Base-by-base conservation (phyloP, 768 basidiomycete species). In the Lactifluus volemus region DNA sequence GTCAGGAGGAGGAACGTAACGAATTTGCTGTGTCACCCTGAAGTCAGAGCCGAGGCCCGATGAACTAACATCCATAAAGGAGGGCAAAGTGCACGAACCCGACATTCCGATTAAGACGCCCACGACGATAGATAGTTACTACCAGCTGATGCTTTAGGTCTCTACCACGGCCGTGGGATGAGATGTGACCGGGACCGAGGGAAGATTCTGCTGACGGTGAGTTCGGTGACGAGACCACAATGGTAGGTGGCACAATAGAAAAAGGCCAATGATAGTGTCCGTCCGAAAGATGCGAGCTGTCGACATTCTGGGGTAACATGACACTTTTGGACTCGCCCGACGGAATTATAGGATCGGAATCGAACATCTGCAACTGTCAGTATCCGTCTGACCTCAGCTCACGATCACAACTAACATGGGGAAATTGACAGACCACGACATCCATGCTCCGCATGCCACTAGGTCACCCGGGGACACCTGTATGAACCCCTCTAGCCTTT, bases 51-150 rank as follows among this genome's bases (percentile, higher is more conserved):
- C 41, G 49, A 47, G 7, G 30, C 14, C 29, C 11, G 15, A 44
- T 57, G 19, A 44, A 58, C n/a, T 25, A 51, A 49, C n/a, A 0
- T 29, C 36, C n/a, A 53, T 17, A 6, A 11, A 15, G 48, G 29
- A 34, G 32, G n/a, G 38, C 7, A 7, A 38, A 39, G 38, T 48
- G 5, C 11, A 63, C 63, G 36, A 36, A 63, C 63, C 34, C 50
- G 11, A 56, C 45, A 47, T 64, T 62, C 38, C 21, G 39, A 9
- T 36, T 57, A 36, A 49, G 38, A 39, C 55, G 63, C 10, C 55
- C 51, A 38, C 54, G 55, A 41, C 63, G 60, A 56, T 36, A 49
- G n/a, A 62, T 32, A 15, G 55, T 62, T 17, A 63, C 60, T 14
- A 41, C n/a, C 2, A 64, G 55, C 41, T 57, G 60, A 21, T 45